Conservation (phyloP, 331 rosid species). For the Cydonia oblonga region DNA sequence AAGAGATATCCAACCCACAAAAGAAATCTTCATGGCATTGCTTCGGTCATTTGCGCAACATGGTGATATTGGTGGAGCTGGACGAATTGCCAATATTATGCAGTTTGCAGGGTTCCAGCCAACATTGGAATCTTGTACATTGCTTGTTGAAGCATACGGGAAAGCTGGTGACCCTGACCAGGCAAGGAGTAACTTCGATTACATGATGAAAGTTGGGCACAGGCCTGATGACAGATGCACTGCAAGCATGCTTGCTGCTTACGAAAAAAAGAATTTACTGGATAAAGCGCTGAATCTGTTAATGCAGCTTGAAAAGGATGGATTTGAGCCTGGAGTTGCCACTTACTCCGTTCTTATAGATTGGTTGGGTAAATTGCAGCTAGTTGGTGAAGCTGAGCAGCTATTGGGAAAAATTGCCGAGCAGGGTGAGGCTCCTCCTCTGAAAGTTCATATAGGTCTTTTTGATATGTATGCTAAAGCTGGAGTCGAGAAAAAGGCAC, state of each 20-base stretch:
- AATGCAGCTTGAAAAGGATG: conserved; percentile 55
- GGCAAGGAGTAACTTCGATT: conserved; percentile 58
- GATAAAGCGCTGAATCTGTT: conserved; percentile 66
- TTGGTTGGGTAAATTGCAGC: conserved; percentile 71
- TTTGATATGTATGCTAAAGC: conserved; percentile 69
- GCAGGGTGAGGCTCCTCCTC: conserved; percentile 65
- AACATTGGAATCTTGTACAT: conserved; percentile 48
- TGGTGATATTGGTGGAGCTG: conserved; percentile 36
- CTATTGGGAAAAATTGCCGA: conserved; percentile 51
- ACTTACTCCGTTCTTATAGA: conserved; percentile 79
- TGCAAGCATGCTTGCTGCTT: conserved; percentile 75
- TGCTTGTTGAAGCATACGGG: conserved; percentile 58
- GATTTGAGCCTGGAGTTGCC: conserved; percentile 74
- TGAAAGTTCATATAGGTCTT: conserved; percentile 63
- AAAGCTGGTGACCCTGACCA: conserved; percentile 32
- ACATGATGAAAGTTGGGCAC: conserved; percentile 45
- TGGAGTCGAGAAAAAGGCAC: conserved; percentile 66
- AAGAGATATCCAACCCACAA: conserved; percentile 38
- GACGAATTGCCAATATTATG: conserved; percentile 43
- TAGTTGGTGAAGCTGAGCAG: conserved; percentile 72
- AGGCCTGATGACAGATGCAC: conserved; percentile 73
- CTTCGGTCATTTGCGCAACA: conserved; percentile 43
- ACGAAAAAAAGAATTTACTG: conserved; percentile 48
- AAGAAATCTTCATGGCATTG: conserved; percentile 61
- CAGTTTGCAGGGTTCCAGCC: conserved; percentile 45